Percentiles rank a stretch among this genome's conserved stretches.
Evolutionary conservation across 164 flowering plant species (phyloP).

Genomic region (Tetracentron sinense): DNA sequence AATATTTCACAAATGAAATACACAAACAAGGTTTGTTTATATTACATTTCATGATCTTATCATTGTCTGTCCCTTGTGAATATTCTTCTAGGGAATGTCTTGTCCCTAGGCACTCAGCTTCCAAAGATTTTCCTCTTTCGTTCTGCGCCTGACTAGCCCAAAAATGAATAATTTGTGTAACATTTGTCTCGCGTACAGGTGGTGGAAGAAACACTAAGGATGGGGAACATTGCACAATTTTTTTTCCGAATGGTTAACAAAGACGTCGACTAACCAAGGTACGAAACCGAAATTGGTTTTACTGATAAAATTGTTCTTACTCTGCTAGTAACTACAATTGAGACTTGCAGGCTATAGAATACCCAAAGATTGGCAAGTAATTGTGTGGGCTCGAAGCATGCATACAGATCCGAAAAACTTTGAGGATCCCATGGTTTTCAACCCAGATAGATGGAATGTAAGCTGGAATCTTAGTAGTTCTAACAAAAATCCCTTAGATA

Average conservation of each 20-base stretch:
- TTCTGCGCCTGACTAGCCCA: too few relatives aligned
- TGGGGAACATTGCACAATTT: conserved; percentile 43
- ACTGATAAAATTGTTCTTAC: neutral
- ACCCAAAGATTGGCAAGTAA: too few relatives aligned
- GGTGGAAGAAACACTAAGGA: conserved; percentile 51
- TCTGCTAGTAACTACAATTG: neutral
- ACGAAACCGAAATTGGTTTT: neutral
- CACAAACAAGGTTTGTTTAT: conserved; percentile 35
- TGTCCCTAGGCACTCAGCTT: too few relatives aligned
- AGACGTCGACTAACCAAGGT: conserved; percentile 50
- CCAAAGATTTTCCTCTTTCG: too few relatives aligned
- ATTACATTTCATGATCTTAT: too few relatives aligned
- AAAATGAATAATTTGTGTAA: too few relatives aligned
- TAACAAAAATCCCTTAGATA: too few relatives aligned
- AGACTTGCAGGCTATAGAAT: conserved; percentile 39
- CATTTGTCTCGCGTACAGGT: conserved; percentile 8
- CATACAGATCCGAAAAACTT: conserved; percentile 53
- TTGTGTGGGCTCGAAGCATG: conserved; percentile 33
- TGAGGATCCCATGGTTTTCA: conserved; percentile 44
- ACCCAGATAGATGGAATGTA: too few relatives aligned
- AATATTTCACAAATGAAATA: conserved; percentile 35
- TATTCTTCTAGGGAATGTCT: too few relatives aligned
- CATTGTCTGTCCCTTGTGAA: too few relatives aligned
- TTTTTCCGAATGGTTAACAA: conserved; percentile 29
- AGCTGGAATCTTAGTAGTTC: conserved; percentile 13